Percentiles rank a stretch among this genome's conserved stretches.
These are phyloP conservation scores for Colletotrichum brevisporum DNA, from an alignment of 2,329 filamentous ascomycete species.

Conservation along the genomic window DNA sequence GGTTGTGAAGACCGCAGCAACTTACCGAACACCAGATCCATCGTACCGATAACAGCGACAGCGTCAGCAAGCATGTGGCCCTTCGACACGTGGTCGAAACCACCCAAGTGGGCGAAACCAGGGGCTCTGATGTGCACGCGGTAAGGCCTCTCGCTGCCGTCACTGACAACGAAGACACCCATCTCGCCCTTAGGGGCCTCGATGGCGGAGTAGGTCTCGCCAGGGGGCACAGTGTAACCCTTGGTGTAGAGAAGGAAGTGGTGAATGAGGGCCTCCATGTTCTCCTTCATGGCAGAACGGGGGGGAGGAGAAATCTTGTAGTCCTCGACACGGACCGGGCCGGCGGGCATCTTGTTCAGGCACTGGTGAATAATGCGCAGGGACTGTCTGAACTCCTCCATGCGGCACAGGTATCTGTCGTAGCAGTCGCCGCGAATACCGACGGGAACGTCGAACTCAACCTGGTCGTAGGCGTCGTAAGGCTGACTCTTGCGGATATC, in stretches of 20 bases:
- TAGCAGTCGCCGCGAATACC: conserved; percentile 99
- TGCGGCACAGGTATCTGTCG: conserved; percentile 97
- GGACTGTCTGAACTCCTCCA: conserved; percentile 99
- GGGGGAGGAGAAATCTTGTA: conserved; percentile 98
- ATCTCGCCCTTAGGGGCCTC: conserved; percentile 99
- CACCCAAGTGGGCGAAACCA: conserved; percentile 93
- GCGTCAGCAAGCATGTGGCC: conserved; percentile 96
- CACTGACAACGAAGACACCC: conserved; percentile 96
- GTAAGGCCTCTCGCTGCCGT: conserved; percentile 96
- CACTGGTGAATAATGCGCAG: conserved; percentile 99
- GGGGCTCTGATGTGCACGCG: conserved; percentile 97
- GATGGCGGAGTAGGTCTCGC: conserved; percentile 97
- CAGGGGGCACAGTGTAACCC: conserved; percentile 96
- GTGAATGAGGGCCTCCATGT: conserved; percentile 99
- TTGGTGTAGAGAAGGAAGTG: conserved; percentile 99
- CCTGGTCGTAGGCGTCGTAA: conserved; percentile 97
- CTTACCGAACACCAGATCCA: conserved; percentile 91
- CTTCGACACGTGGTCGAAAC: conserved; percentile 93
- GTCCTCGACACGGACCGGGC: conserved; percentile 95
- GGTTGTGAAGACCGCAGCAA: conserved; percentile 34
- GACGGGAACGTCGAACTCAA: conserved; percentile 98
- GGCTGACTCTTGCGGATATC: conserved; percentile 97
- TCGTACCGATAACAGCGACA: conserved; percentile 92
- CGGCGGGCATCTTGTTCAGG: conserved; percentile 97
- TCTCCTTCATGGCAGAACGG: conserved; percentile 99